Conservation (phyloP, 306 rosid species). For the Canavalia ensiformis region DNA sequence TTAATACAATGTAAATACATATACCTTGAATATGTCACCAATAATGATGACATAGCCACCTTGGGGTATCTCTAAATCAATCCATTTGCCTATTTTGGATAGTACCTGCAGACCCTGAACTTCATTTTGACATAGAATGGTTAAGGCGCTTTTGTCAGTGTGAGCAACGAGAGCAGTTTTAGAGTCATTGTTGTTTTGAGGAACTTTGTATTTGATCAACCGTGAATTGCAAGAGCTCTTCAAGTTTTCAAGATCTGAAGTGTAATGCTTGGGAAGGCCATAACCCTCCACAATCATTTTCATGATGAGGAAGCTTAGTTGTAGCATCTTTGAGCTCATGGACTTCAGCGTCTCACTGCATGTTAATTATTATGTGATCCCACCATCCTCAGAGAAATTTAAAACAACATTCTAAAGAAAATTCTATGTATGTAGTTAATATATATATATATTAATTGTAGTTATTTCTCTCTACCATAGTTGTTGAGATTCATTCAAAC, state of each 20-base stretch:
- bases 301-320: slow-evolving; percentile 37
- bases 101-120: slow-evolving; percentile 63
- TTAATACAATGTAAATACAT: not conserved
- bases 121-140: slow-evolving; percentile 58
- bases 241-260: slow-evolving; percentile 42
- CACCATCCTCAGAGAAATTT: not conserved
- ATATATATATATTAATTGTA: too few species aligned
- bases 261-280: slow-evolving; percentile 50
- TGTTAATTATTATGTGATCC: not conserved
- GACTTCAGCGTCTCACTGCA: slow-evolving; percentile 51
- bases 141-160: slow-evolving; percentile 54
- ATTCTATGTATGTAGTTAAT: too few species aligned
- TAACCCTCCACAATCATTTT: slow-evolving; percentile 59
- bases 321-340: slow-evolving; percentile 51
- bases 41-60: slow-evolving; percentile 47
- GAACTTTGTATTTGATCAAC: slow-evolving; percentile 55
- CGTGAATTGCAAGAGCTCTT: slow-evolving; percentile 34
- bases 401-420: not conserved
- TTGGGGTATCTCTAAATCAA: slow-evolving; percentile 44
- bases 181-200: slow-evolving; percentile 20
- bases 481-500: too few species aligned
- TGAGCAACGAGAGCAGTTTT: slow-evolving; percentile 53
- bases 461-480: too few species aligned
- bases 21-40: slow-evolving; percentile 64
- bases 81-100: slow-evolving; percentile 62